A percentile compares a stretch with the other conserved stretches of the same genome.
Conservation (phyloP, 805 yeast genomes). For the Lachancea thermotolerans region DNA sequence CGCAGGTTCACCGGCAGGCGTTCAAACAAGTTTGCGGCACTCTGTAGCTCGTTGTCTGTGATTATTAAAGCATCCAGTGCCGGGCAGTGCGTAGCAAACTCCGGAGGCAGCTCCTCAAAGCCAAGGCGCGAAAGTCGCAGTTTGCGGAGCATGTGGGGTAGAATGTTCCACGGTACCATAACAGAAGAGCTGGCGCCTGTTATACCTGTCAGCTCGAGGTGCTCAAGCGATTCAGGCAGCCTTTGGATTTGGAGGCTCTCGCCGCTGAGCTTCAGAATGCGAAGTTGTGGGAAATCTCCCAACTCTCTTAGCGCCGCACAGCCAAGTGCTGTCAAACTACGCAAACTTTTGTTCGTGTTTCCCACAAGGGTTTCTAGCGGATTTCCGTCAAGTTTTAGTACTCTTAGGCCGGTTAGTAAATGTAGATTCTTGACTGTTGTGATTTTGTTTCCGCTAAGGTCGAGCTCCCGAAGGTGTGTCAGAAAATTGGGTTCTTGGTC, state of each 20-base stretch:
- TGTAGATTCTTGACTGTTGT: constrained; percentile 19
- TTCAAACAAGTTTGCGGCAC: constrained; percentile 1
- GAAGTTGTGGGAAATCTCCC: constrained; percentile 7
- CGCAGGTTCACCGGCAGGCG: constrained; percentile 13
- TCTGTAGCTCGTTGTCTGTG: constrained; percentile 4
- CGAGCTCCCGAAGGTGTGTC: constrained; percentile 18
- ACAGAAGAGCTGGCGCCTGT: constrained; percentile 8
- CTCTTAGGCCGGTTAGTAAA: constrained; percentile 13
- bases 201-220: constrained; percentile 10
- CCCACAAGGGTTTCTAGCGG: constrained; percentile 15
- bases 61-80: constrained; percentile 6
- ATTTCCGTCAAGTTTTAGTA: constrained; percentile 21
- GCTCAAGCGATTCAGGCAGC: constrained; percentile 8
- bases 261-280: constrained; percentile 6
- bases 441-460: constrained; percentile 21
- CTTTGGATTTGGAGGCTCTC: constrained; percentile 2
- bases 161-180: background rate
- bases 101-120: constrained; percentile 1
- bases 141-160: constrained; percentile 7
- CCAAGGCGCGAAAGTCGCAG: constrained; percentile 1
- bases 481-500: constrained; percentile 13
- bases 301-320: constrained; percentile 4
- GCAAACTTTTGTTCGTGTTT: constrained; percentile 1
- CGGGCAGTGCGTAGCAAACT: constrained; percentile 2
- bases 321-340: constrained; percentile 1